Evolutionary conservation across 1,284 basidiomycete genomes (phyloP).

Genomic region (Schizophyllum amplum): DNA sequence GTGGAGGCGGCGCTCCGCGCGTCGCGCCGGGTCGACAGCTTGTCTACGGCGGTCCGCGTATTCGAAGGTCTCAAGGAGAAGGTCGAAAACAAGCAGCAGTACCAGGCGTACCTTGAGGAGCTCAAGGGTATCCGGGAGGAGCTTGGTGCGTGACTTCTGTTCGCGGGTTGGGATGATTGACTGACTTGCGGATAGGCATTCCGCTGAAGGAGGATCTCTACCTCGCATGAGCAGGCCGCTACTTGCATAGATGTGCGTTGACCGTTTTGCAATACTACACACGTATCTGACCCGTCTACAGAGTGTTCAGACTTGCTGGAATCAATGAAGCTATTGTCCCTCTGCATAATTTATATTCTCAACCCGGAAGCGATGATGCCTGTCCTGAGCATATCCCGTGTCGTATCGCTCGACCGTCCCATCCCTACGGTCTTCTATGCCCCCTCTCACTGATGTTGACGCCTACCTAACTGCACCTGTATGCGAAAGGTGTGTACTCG

Average conservation of each 20-base stretch:
- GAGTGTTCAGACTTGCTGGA: background rate
- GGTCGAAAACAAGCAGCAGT: slow-evolving; percentile 93
- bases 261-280: background rate
- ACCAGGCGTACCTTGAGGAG: slow-evolving; percentile 85
- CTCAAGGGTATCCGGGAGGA: slow-evolving; percentile 81
- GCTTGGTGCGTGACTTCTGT: slow-evolving; percentile 59
- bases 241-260: background rate
- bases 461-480: too few relatives aligned
- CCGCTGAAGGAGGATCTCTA: slow-evolving; percentile 38
- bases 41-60: slow-evolving; percentile 91
- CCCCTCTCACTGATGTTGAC: too few relatives aligned
- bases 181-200: slow-evolving; percentile 23
- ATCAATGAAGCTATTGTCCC: background rate
- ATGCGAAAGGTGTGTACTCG: too few relatives aligned
- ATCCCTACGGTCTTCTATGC: too few relatives aligned
- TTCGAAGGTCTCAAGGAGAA: slow-evolving; percentile 92
- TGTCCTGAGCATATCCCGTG: too few relatives aligned
- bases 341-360: background rate
- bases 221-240: slow-evolving; percentile 15
- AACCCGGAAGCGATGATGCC: background rate
- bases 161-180: slow-evolving; percentile 1
- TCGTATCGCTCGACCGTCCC: too few relatives aligned
- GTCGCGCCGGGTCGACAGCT: slow-evolving; percentile 91
- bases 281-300: background rate
- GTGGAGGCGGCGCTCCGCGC: slow-evolving; percentile 88